Evolutionary conservation across 2,329 filamentous ascomycete genomes (phyloP).

Genomic region (Thelonectria blattea): DNA sequence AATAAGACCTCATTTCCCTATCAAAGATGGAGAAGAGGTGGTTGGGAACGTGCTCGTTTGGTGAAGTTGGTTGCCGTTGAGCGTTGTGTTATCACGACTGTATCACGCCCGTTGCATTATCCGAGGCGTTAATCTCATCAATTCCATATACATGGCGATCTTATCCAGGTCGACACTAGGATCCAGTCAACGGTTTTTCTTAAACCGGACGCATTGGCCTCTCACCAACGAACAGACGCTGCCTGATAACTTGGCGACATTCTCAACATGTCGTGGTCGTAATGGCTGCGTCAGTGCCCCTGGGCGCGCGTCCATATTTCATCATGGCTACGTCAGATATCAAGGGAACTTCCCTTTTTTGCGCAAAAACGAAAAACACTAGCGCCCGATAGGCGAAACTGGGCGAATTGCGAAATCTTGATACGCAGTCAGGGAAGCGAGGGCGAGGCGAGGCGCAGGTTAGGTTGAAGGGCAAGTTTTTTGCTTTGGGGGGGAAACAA

Average conservation of each 20-base stretch:
- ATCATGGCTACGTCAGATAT: neutral
- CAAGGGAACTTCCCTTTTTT: neutral
- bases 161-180: neutral
- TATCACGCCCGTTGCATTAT: neutral
- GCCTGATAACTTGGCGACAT: neutral
- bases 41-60: neutral
- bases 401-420: neutral
- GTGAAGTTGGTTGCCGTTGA: neutral
- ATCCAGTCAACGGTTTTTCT: neutral
- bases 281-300: neutral
- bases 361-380: neutral
- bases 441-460: neutral
- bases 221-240: neutral
- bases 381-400: constrained; percentile 10
- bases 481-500: too few relatives aligned
- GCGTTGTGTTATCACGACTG: neutral
- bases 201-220: neutral
- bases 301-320: neutral
- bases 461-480: neutral
- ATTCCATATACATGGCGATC: neutral
- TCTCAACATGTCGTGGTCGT: neutral
- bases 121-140: neutral
- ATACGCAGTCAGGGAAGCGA: neutral
- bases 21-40: neutral
- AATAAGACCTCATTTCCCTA: too few relatives aligned